Evolutionary conservation across 257 asterid genomes (phyloP).

Genomic region (Gynochthodes officinalis): DNA sequence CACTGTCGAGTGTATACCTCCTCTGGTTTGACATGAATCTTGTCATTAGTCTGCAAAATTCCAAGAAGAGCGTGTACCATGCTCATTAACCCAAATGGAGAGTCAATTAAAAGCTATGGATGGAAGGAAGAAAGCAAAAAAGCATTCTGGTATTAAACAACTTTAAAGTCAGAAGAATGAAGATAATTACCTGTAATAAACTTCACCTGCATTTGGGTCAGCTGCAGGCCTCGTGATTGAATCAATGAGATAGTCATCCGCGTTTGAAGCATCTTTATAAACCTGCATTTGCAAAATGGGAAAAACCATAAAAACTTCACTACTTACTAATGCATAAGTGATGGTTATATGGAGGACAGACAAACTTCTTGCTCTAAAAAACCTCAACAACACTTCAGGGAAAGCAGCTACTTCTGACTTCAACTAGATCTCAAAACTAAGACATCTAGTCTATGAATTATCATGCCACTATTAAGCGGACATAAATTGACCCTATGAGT

Average conservation of each 20-base stretch:
- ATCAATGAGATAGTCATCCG: slow-evolving; percentile 75
- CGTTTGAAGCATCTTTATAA: slow-evolving; percentile 68
- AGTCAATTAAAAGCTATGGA: neutral
- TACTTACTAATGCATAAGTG: neutral
- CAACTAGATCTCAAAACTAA: too few species aligned
- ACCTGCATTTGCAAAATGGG: slow-evolving; percentile 44
- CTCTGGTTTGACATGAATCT: slow-evolving; percentile 76
- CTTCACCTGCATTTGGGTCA: slow-evolving; percentile 94
- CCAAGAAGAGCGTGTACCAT: slow-evolving; percentile 2
- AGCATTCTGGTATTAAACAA: neutral
- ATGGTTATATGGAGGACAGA: neutral
- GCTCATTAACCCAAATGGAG: neutral
- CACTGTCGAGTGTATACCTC: slow-evolving; percentile 74
- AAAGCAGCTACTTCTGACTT: too few species aligned
- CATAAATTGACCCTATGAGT: neutral
- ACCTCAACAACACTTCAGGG: neutral
- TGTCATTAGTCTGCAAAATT: slow-evolving; percentile 65
- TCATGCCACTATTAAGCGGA: neutral
- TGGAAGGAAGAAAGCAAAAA: neutral
- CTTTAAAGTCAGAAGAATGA: neutral
- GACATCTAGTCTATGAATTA: too few species aligned
- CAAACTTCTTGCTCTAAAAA: neutral
- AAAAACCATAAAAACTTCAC: slow-evolving; percentile 1
- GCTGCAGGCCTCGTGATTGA: slow-evolving; percentile 79
- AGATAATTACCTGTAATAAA: slow-evolving; percentile 70